Evolutionary conservation across 2,329 filamentous ascomycete species (phyloP).

Genomic region (Alternaria angustiovoidea): DNA sequence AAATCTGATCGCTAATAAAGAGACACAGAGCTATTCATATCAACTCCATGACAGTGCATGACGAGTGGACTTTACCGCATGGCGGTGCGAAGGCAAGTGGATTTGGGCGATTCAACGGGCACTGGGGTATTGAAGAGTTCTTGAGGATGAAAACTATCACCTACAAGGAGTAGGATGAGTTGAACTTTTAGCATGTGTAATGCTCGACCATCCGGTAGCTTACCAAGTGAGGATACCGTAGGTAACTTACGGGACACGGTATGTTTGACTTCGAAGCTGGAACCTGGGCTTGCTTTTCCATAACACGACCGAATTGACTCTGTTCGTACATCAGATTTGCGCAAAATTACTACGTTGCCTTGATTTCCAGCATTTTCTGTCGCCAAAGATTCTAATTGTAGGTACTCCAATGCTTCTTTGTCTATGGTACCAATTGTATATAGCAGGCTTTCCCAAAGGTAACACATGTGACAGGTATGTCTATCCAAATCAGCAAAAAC

Average conservation of each 20-base stretch:
- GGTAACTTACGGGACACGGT: background rate
- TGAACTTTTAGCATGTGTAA: background rate
- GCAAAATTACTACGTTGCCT: background rate
- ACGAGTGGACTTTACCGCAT: constrained; percentile 58
- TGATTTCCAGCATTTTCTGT: background rate
- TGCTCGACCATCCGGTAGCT: no score
- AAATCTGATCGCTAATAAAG: background rate
- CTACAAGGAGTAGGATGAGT: constrained; percentile 41
- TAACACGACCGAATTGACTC: background rate
- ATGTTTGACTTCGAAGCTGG: background rate
- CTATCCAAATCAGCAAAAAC: background rate
- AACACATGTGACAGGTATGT: background rate
- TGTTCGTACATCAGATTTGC: background rate
- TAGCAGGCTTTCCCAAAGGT: background rate
- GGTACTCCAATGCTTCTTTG: background rate
- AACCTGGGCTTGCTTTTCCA: background rate
- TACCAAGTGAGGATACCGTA: background rate
- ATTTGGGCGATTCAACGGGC: constrained; percentile 58
- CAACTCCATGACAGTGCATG: constrained; percentile 61
- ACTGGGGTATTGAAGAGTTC: constrained; percentile 58
- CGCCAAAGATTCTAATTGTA: background rate
- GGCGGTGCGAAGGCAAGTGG: constrained; percentile 61
- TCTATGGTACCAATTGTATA: no score
- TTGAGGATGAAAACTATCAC: constrained; percentile 54
- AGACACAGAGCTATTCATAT: constrained; percentile 57